phyloP scores from a whole-genome alignment of 2,329 filamentous ascomycete species.

The Berkeleyomyces rouxiae region DNA sequence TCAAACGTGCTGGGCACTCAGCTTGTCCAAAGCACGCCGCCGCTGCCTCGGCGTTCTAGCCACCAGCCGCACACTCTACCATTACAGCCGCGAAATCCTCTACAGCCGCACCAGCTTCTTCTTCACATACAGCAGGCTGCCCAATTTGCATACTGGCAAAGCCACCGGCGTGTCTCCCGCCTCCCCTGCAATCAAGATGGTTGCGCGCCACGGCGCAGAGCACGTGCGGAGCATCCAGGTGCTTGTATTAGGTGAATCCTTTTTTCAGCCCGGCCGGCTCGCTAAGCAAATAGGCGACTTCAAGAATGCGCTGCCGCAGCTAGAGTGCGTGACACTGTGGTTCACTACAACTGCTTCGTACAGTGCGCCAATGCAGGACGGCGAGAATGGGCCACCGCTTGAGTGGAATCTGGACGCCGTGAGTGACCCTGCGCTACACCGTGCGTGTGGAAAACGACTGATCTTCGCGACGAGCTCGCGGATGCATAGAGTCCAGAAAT shows the following conservation, averaged over 20 bases:
- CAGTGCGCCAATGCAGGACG: neutral
- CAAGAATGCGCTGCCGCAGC: neutral
- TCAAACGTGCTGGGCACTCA: conserved; percentile 20
- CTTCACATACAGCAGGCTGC: conserved; percentile 21
- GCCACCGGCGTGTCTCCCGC: conserved; percentile 10
- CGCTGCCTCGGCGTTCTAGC: conserved; percentile 25
- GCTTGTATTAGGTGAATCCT: neutral
- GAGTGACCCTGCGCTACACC: neutral
- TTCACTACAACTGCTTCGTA: neutral
- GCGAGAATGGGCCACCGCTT: neutral
- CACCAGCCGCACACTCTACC: conserved; percentile 21
- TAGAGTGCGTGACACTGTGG: neutral
- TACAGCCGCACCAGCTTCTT: conserved; percentile 32
- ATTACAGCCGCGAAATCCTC: conserved; percentile 26
- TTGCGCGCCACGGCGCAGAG: neutral
- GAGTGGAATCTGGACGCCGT: conserved; percentile 19
- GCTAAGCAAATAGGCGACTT: neutral
- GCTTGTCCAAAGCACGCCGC: conserved; percentile 12
- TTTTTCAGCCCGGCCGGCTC: neutral
- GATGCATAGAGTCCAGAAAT: neutral
- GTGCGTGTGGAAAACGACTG: neutral
- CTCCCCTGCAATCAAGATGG: conserved; percentile 3
- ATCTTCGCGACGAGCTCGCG: conserved; percentile 14
- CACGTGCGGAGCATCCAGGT: conserved; percentile 7
- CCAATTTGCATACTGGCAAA: conserved; percentile 10